These are phyloP conservation scores for sorghum (Sorghum bicolor) DNA, from an alignment of 176 grass and related monocot species.

Conservation along the genomic window DNA sequence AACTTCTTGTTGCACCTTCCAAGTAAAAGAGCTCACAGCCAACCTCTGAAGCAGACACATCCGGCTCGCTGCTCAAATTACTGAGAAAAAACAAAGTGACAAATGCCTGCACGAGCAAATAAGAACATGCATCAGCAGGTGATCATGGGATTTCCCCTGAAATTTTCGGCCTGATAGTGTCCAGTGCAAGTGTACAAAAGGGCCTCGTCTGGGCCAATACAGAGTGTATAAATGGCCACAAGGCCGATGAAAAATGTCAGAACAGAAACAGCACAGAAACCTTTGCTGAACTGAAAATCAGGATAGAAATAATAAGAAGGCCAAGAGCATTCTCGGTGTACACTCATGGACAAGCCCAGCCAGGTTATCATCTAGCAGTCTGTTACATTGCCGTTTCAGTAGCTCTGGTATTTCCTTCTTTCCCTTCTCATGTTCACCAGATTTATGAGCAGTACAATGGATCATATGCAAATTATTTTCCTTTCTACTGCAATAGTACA, in stretches of 20 bases:
- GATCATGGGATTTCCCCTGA: neutral
- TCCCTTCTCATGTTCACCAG: neutral
- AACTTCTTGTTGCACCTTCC: constrained; percentile 32
- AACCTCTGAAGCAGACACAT: constrained; percentile 1
- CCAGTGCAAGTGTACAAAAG: neutral
- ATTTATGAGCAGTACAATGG: neutral
- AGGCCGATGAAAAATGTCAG: constrained; percentile 1
- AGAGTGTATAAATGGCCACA: constrained; percentile 17
- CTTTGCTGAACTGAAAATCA: neutral
- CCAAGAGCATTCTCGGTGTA: neutral
- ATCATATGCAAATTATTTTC: neutral
- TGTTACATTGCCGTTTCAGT: neutral
- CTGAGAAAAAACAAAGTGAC: neutral
- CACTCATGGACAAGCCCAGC: neutral
- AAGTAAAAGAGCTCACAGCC: constrained; percentile 30
- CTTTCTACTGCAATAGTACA: no score
- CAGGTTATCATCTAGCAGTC: constrained; percentile 6
- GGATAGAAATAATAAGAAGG: neutral
- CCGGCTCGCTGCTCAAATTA: neutral
- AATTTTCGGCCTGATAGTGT: neutral
- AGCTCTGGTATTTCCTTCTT: neutral
- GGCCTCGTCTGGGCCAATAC: neutral
- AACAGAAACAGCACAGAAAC: neutral
- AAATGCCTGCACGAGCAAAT: neutral
- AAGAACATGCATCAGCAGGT: neutral